Base-by-base conservation (phyloP, 1,284 basidiomycete genomes). In the Austroboletus niveus region DNA sequence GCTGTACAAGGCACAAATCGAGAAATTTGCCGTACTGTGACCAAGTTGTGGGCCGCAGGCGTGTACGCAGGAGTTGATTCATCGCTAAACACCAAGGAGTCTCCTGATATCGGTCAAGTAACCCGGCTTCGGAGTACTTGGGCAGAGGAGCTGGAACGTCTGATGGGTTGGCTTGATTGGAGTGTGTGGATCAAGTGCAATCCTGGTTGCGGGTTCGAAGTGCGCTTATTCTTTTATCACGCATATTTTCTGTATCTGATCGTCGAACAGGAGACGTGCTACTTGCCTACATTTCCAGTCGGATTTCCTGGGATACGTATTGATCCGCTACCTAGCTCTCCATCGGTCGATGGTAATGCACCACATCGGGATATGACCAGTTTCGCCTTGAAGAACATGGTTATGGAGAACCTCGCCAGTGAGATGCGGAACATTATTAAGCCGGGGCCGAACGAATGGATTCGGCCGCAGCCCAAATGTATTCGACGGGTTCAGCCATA, bases 11-110 rank as follows among this genome's bases (percentile, higher is more conserved):
- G 61, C 2, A 72, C 71, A 0, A 65, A 52, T 0, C 68, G 60
- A 27, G 77, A 80, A 59, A 77, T 81, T 24, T 81, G 79, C 52
- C 68, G 76, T 0, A 69, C 75, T 6, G 43, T 76, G 42, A 72
- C 72, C 2, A 66, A 62, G 31, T 64, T 80, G 56, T 82, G 79
- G 77, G 67, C 67, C 5, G 57, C 69, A 29, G 27, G 27, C 27
- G 27, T 29, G 27, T 29, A 29, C 27, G 27, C 27, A 29, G 27
- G 27, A 29, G 7, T 29, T 29, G 27, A 29, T 29, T 6, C 27
- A 29, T 29, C 8, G 27, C 42, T 56, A 5, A 53, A 55, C 24
- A 38, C 41, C 5, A 49, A 47, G 20, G 45, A 42, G 4, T 20
- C 29, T 17, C 40, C 4, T 0, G 47, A 56, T 10, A 34, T 46